A percentile compares a stretch with the other conserved stretches of the same genome.
Conservation (phyloP, 1,139 yeast genomes). For the Hemisphaericaspora lyxosophila region DNA sequence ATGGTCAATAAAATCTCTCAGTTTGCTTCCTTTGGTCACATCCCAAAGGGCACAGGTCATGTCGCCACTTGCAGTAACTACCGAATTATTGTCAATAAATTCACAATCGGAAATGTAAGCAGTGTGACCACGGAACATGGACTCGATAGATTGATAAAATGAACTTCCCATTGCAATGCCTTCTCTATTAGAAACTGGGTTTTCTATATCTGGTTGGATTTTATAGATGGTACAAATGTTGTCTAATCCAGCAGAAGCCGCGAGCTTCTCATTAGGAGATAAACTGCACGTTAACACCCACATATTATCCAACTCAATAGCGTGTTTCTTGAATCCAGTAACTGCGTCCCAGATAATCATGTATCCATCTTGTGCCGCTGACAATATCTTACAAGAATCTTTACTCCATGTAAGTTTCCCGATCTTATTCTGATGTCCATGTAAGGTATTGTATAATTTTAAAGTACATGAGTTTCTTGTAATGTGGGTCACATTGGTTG, state of each 20-base stretch:
- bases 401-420: slow-evolving; percentile 67
- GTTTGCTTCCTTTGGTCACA: slow-evolving; percentile 54
- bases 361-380: slow-evolving; percentile 87
- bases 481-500: slow-evolving; percentile 29
- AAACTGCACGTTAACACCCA: slow-evolving; percentile 80
- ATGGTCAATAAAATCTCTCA: slow-evolving; percentile 68
- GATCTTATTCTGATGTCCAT: slow-evolving; percentile 78
- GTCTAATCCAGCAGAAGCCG: slow-evolving; percentile 83
- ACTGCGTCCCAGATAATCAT: slow-evolving; percentile 81
- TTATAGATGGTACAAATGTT: slow-evolving; percentile 74
- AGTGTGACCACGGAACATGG: slow-evolving; percentile 72
- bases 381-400: slow-evolving; percentile 58
- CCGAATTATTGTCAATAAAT: slow-evolving; percentile 51
- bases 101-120: slow-evolving; percentile 80
- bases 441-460: slow-evolving; percentile 43
- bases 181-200: slow-evolving; percentile 10
- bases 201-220: slow-evolving; percentile 25
- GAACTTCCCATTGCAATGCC: slow-evolving; percentile 18
- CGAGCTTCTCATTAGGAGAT: slow-evolving; percentile 62
- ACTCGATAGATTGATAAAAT: slow-evolving; percentile 46
- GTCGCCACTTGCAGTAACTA: slow-evolving; percentile 81
- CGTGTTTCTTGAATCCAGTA: slow-evolving; percentile 70
- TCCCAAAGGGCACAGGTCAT: slow-evolving; percentile 85
- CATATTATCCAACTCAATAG: slow-evolving; percentile 66
- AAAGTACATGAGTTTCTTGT: slow-evolving; percentile 35